Evolutionary conservation across 2,329 filamentous ascomycete genomes (phyloP), one percentile per base, ranked within the genome.

Genomic region (Cladophialophora chaetospira): DNA sequence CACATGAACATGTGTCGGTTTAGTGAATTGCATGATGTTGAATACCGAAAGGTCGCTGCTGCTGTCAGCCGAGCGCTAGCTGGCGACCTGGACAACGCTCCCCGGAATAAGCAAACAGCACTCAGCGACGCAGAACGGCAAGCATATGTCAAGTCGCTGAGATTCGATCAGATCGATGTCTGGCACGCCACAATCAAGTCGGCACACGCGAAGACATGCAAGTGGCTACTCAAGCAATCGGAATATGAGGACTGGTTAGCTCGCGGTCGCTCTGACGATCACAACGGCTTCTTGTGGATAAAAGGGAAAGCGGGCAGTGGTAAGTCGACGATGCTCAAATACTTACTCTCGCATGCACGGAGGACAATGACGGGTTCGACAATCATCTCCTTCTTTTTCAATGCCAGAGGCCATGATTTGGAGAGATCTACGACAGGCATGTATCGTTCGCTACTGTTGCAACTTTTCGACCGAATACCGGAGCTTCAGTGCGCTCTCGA

Each of bases 361-460:
- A 60, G 51, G 17, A 65, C 63, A 15, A 33, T 45, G 2, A 55
- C 62, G 6, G 19, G 31, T 5, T 52, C 31, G 8, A 17, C 33
- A 0, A 26, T 50, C 0, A 56, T 78, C 1, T 75, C 72, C 0
- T 81, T 79, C 63, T 81, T 80, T 68, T 81, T 81, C 70, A 76
- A 80, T 53, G 77, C 77, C 0, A 28, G 66, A 5, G 47, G 47
- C 3, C n/a, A 29, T 9, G 35, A 23, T 8, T 63, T 79, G 5
- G 78, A 84, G 43, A 80, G 70, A 49, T 74, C 78, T 0, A 69
- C 72, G 0, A 25, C 68, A 0, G 81, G 82, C 0, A 73, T 84
- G 66, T 83, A 81, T 58, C 72, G 80, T 1, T 79, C 79, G 0
- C 52, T 84, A 0, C 52, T 84, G 0, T 55, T 69, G 1, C 79